Conservation (phyloP, 1,139 yeast species). For the Pichia sp. region DNA sequence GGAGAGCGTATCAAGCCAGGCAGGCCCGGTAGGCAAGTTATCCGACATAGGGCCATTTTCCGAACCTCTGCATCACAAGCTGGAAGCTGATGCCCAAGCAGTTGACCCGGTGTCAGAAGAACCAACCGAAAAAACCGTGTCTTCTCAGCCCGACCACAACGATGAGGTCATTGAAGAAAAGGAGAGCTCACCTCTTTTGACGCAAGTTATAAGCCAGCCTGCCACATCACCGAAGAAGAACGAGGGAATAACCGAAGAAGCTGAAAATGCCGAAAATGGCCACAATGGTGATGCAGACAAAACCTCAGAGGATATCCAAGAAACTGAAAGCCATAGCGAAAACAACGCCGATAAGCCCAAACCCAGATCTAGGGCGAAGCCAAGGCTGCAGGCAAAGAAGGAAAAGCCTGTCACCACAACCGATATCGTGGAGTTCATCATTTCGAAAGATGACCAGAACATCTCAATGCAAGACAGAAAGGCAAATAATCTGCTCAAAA, state of each 20-base stretch:
- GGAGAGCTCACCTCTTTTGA: background rate
- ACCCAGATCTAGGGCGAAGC: background rate
- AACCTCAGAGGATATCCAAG: background rate
- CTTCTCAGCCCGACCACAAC: background rate
- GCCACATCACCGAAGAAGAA: background rate
- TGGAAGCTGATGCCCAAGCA: background rate
- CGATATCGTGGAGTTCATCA: slow-evolving; percentile 1
- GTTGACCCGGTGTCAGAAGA: background rate
- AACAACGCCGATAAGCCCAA: slow-evolving; percentile 4
- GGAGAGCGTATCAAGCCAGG: too few species aligned
- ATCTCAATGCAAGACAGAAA: slow-evolving; percentile 1
- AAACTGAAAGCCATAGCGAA: background rate
- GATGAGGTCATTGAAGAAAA: background rate
- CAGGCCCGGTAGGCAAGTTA: too few species aligned
- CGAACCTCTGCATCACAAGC: background rate
- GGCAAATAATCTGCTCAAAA: background rate
- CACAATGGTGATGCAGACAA: background rate
- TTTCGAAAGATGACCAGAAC: slow-evolving; percentile 2
- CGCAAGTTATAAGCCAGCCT: background rate
- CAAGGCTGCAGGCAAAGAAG: background rate
- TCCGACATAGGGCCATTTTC: background rate
- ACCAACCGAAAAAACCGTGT: background rate
- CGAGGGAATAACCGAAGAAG: background rate
- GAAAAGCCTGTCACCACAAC: slow-evolving; percentile 3
- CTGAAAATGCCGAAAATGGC: background rate